Evolutionary conservation across 177 flowering plant genomes (phyloP), one percentile per base, ranked within the genome.

Genomic region (Viscum album): DNA sequence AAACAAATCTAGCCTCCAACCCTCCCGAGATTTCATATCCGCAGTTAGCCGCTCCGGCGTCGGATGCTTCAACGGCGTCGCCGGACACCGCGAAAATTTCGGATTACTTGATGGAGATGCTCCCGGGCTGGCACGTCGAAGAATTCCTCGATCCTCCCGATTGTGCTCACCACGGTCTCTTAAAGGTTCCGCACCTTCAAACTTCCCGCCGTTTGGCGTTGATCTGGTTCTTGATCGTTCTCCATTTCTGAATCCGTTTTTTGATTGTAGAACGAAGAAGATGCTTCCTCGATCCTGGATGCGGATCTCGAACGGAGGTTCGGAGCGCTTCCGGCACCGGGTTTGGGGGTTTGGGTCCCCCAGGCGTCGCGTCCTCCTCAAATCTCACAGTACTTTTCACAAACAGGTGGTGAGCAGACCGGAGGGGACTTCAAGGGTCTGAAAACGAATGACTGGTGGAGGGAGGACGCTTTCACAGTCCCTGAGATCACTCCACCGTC

Each of bases 81-180:
- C 1, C 58, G 33, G 34, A 69, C 66, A 15, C 66, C n/a, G 32
- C 45, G 4, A 88, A 86, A 74, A 90, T 93, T 70, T 88, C 98
- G 1, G 97, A 93, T 79, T 93, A 90, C 71, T 75, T 92, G 79
- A 88, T 85, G 6, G 86, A 90, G 73, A 88, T 73, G 74, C 68
- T 90, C 6, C 98, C 98, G 0, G 98, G 98, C 0, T 93, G 98
- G 96, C 89, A 83, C 43, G 89, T 93, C 1, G 97, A 93, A 43
- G 98, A 93, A 35, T 73, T 93, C 56, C 86, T 92, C 59, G 85
- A 85, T 71, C 76, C 84, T 4, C 67, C 87, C 37, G 4, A 30
- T 30, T 73, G 81, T 50, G 61, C 77, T 69, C 73, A 80, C 5
- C 71, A 77, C 72, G 88, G 83, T 75, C 83, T 84, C 80, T 81